Evolutionary conservation across 116 monocot species (phyloP).

Genomic region (Thalassia testudinum): DNA sequence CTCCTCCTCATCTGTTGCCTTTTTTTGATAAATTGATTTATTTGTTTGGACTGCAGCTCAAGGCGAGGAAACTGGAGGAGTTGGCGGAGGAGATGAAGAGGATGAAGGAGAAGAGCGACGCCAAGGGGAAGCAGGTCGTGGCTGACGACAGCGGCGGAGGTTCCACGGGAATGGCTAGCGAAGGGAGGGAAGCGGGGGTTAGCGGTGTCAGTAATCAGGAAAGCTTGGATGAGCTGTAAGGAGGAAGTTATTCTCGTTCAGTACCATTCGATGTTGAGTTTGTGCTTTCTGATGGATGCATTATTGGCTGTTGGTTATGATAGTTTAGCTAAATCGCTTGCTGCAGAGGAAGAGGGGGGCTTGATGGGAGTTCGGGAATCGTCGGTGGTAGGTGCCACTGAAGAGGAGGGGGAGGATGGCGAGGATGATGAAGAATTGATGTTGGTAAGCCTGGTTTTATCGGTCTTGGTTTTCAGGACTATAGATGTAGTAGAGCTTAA

Average conservation of each 20-base stretch:
- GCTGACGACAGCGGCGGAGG: slow-evolving; percentile 2
- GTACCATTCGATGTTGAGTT: neutral
- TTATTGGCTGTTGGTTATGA: neutral
- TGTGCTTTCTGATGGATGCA: neutral
- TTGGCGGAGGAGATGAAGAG: slow-evolving; percentile 63
- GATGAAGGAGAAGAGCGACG: slow-evolving; percentile 14
- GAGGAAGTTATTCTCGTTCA: neutral
- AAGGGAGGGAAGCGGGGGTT: neutral
- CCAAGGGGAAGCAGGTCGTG: slow-evolving; percentile 39
- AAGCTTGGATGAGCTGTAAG: slow-evolving; percentile 64
- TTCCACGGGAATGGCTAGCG: neutral
- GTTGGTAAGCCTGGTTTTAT: slow-evolving; percentile 38
- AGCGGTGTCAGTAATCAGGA: slow-evolving; percentile 18
- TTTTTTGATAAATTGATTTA: neutral
- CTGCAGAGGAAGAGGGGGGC: slow-evolving; percentile 68
- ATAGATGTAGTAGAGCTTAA: too few species aligned
- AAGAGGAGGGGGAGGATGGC: slow-evolving; percentile 29
- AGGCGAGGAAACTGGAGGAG: slow-evolving; percentile 73
- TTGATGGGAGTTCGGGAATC: slow-evolving; percentile 5
- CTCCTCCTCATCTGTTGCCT: neutral
- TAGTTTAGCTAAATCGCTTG: slow-evolving; percentile 90
- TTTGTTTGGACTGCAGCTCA: slow-evolving; percentile 67
- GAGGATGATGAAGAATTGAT: slow-evolving; percentile 80
- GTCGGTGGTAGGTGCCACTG: slow-evolving; percentile 7
- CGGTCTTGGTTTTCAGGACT: too few species aligned